phyloP scores from a whole-genome alignment of 2,329 filamentous ascomycete species.

The Diaporthe sp. region DNA sequence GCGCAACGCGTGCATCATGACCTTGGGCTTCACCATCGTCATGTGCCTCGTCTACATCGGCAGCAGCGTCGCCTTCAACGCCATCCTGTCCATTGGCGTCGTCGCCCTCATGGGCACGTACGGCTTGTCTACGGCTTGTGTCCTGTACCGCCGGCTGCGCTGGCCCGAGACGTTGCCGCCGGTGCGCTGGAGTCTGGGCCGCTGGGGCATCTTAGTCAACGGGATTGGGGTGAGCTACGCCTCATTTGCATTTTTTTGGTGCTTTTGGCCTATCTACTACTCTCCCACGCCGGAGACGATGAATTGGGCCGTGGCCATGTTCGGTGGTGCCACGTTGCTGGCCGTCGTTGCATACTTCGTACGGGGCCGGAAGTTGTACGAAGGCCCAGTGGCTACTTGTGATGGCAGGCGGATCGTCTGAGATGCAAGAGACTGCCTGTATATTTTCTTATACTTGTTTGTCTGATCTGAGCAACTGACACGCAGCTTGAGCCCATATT shows the following conservation, averaged over 20 bases:
- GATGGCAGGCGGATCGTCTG: background rate
- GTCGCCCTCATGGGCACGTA: conserved; percentile 66
- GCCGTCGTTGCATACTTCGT: conserved; percentile 56
- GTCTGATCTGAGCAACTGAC: no score
- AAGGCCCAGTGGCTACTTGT: conserved; percentile 23
- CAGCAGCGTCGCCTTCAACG: conserved; percentile 22
- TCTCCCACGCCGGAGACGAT: conserved; percentile 56
- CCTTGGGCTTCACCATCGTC: background rate
- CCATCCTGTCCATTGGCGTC: conserved; percentile 60
- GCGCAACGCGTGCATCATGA: background rate
- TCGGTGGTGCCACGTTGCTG: conserved; percentile 54
- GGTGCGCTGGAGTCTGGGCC: conserved; percentile 58
- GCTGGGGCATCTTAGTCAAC: conserved; percentile 58
- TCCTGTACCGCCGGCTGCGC: conserved; percentile 58
- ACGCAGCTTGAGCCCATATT: no score
- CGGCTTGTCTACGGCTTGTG: conserved; percentile 60
- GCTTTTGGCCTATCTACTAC: conserved; percentile 60
- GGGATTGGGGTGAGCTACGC: conserved; percentile 59
- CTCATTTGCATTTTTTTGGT: conserved; percentile 61
- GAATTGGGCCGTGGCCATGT: conserved; percentile 65
- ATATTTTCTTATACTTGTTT: no score
- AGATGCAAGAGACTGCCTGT: background rate
- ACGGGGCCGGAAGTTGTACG: conserved; percentile 42
- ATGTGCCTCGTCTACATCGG: conserved; percentile 15
- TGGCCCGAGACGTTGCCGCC: conserved; percentile 52